These are phyloP conservation scores for Phaeoacremonium minimum DNA, from an alignment of 2,329 filamentous ascomycete species.

Conservation along the genomic window DNA sequence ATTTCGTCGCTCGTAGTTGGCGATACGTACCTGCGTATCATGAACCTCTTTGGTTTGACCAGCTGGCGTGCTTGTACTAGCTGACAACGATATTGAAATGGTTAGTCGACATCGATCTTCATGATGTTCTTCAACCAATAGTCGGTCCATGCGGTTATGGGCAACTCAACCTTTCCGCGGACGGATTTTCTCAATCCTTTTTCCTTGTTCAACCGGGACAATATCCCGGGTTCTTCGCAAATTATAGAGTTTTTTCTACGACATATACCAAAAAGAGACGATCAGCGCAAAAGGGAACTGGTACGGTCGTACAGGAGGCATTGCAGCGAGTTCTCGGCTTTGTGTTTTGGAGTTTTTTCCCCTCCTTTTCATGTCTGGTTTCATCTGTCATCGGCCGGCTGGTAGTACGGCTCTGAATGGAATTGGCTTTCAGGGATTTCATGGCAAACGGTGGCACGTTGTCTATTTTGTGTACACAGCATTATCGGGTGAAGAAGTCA, in stretches of 20 bases:
- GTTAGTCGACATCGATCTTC: too few species aligned
- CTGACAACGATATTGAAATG: too few species aligned
- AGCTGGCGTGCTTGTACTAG: slow-evolving; percentile 1
- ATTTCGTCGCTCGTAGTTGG: slow-evolving; percentile 7
- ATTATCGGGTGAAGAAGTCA: too few species aligned
- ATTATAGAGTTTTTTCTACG: slow-evolving; percentile 8
- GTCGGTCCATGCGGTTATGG: too few species aligned
- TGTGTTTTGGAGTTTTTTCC: background rate
- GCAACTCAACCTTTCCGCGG: too few species aligned
- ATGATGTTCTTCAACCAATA: too few species aligned
- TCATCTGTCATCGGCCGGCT: background rate
- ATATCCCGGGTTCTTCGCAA: background rate
- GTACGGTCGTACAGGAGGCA: slow-evolving; percentile 6
- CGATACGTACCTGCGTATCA: background rate
- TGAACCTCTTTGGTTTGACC: background rate
- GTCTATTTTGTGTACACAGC: background rate
- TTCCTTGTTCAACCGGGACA: too few species aligned
- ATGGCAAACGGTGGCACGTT: background rate
- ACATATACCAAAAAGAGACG: slow-evolving; percentile 10
- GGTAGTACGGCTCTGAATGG: too few species aligned
- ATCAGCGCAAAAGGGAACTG: slow-evolving; percentile 4
- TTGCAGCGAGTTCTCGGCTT: slow-evolving; percentile 6
- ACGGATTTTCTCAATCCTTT: too few species aligned
- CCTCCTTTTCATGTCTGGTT: background rate
- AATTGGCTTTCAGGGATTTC: background rate